Evolutionary conservation across 1,139 yeast species (phyloP), one percentile per base, ranked within the genome.

Genomic region (Yamadazyma taylorii): DNA sequence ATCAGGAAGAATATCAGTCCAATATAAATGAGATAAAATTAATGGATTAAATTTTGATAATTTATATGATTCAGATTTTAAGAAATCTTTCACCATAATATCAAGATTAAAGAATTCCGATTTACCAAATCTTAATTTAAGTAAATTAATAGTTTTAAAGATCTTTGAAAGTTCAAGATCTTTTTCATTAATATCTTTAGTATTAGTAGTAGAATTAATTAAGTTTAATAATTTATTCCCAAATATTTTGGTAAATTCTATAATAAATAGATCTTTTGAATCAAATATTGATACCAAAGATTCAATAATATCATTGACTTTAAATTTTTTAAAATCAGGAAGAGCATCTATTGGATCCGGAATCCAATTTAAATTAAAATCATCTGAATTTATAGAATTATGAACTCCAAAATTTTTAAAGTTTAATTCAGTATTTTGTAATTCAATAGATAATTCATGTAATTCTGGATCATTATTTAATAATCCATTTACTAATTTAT

Each of bases 301-400:
- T 47, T 81, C 89, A 16, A 88, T 78, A 4, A 83, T 74, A 54
- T 87, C 95, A 37, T 74, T 71, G 7, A 75, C 78, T 36, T 72
- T 71, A n/a, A 76, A 78, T 45, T 78, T 79, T 38, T 78, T 74
- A 58, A 88, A 87, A 56, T 89, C 96, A 0, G 95, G 86, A 7
- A 94, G 75, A 0, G 96, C 95, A 61, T 86, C 96, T n/a, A 85
- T 74, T 0, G 97, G 97, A 51, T 88, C 96, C 0, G 97, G 97
- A 6, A 61, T 63, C 97, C 97, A 90, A 22, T 74, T 66, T 3
- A 82, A 57, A 24, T 60, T 59, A 30, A 56, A 46, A 39, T 72
- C 78, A 37, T 73, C 75, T 3, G 23, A 17, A 19, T 19, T 29
- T 9, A n/a, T 16, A 3, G 30, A 27, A 8, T 17, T 16, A 12